Percentiles rank a stretch among this genome's conserved stretches.
phyloP scores from a whole-genome alignment of 257 asterid genomes.

The Solanum megistacrolobum region DNA sequence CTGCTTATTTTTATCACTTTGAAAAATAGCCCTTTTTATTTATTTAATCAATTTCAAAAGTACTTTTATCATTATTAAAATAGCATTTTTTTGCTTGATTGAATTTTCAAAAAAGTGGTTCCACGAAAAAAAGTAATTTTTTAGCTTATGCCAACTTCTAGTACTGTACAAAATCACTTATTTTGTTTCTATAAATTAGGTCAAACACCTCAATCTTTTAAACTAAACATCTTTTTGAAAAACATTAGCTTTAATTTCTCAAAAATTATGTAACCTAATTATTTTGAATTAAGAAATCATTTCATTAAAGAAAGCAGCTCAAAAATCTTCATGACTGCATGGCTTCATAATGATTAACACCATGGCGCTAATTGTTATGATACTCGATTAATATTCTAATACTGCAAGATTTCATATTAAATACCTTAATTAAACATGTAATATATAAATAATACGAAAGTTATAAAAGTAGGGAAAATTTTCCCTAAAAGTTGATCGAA shows the following conservation, averaged over 20 bases:
- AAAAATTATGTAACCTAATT: not conserved
- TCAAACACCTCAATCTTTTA: not conserved
- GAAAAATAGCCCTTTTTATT: not conserved
- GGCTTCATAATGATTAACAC: not conserved
- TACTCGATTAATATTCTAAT: not conserved
- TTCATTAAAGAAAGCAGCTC: not conserved
- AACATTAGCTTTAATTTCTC: not conserved
- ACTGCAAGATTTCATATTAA: not conserved
- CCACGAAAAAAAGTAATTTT: not conserved
- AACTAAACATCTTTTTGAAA: not conserved
- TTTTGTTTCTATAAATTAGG: not conserved
- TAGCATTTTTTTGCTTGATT: not conserved
- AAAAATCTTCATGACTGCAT: not conserved
- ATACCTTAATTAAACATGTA: not conserved
- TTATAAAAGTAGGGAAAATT: slow-evolving; percentile 5
- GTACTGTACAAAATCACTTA: not conserved
- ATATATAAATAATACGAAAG: slow-evolving; percentile 1
- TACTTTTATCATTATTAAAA: not conserved
- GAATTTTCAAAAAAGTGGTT: not conserved
- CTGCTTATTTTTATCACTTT: not conserved
- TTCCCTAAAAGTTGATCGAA: slow-evolving; percentile 18
- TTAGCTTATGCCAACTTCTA: not conserved
- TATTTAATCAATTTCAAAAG: not conserved
- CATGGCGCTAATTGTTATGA: not conserved
- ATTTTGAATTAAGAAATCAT: not conserved